Conservation (phyloP, 2,329 filamentous ascomycete genomes). For the Tolypocladium album region DNA sequence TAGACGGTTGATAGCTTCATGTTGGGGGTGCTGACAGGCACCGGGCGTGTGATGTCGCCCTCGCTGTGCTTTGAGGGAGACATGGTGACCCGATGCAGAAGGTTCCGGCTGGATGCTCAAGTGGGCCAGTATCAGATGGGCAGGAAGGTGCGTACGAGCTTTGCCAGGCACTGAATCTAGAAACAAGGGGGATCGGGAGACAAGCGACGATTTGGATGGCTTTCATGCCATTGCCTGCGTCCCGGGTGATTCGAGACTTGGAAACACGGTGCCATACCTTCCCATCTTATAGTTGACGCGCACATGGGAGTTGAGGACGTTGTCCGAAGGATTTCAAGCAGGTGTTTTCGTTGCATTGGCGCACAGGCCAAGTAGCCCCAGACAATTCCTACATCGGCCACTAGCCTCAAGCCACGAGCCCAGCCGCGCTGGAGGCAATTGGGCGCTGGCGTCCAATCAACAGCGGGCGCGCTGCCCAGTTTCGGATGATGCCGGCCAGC, state of each 20-base stretch:
- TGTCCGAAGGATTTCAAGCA: not conserved
- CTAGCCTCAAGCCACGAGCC: not conserved
- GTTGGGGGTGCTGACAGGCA: slow-evolving; percentile 4
- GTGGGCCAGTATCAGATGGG: not conserved
- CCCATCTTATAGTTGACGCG: not conserved
- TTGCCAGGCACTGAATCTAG: not conserved
- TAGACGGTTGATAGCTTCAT: slow-evolving; percentile 5
- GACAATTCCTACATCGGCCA: not conserved
- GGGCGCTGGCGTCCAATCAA: not conserved
- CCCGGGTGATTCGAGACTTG: not conserved
- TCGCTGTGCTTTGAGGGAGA: not conserved
- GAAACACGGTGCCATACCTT: not conserved
- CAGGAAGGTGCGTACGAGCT: not conserved
- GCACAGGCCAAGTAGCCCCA: not conserved
- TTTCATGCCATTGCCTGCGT: not conserved
- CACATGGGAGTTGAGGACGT: not conserved
- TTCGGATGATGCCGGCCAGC: not conserved
- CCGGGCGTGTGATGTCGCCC: not conserved
- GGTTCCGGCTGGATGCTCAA: not conserved
- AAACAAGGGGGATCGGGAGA: not conserved
- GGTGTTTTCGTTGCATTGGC: not conserved
- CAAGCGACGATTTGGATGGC: not conserved
- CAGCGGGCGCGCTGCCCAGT: not conserved
- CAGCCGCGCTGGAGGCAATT: not conserved
- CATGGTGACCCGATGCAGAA: not conserved